Percentiles rank a stretch among this genome's conserved stretches.
phyloP scores from a whole-genome alignment of 2,329 filamentous ascomycete species.

The Diaporthe australafricana region DNA sequence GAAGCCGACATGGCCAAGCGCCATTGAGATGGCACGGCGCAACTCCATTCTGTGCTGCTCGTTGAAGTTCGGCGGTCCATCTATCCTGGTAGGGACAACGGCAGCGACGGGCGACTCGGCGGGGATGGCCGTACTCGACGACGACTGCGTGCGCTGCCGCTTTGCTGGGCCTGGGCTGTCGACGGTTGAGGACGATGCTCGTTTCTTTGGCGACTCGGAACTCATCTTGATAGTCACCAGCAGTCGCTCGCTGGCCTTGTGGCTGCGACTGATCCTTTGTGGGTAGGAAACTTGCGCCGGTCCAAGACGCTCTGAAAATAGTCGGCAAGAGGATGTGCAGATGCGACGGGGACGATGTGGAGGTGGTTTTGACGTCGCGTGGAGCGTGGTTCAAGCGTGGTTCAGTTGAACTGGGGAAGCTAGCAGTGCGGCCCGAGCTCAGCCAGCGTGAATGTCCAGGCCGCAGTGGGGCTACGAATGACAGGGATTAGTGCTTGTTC shows the following conservation, averaged over 20 bases:
- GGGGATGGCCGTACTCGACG: slow-evolving; percentile 35
- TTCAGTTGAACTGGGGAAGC: background rate
- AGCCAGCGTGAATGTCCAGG: background rate
- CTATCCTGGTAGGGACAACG: slow-evolving; percentile 7
- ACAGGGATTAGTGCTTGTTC: slow-evolving; percentile 4
- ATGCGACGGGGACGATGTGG: background rate
- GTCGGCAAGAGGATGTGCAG: background rate
- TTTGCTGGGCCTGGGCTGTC: slow-evolving; percentile 46
- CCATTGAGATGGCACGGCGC: slow-evolving; percentile 66
- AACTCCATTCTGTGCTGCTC: slow-evolving; percentile 56
- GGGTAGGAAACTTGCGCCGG: background rate
- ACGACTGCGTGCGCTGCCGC: slow-evolving; percentile 43
- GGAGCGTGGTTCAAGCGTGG: background rate
- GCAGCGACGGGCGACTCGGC: slow-evolving; percentile 30
- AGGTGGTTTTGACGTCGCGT: slow-evolving; percentile 17
- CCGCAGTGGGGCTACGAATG: background rate
- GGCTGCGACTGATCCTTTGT: background rate
- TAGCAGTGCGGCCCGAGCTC: slow-evolving; percentile 31
- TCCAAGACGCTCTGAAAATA: background rate
- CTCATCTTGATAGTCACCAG: slow-evolving; percentile 15
- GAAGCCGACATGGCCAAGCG: slow-evolving; percentile 70
- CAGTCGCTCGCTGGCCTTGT: background rate
- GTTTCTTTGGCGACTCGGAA: slow-evolving; percentile 44
- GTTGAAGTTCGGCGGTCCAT: slow-evolving; percentile 40
- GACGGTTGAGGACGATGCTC: slow-evolving; percentile 47